Evolutionary conservation across 2,329 filamentous ascomycete species (phyloP).

Genomic region (Coccinonectria pachysandricola): DNA sequence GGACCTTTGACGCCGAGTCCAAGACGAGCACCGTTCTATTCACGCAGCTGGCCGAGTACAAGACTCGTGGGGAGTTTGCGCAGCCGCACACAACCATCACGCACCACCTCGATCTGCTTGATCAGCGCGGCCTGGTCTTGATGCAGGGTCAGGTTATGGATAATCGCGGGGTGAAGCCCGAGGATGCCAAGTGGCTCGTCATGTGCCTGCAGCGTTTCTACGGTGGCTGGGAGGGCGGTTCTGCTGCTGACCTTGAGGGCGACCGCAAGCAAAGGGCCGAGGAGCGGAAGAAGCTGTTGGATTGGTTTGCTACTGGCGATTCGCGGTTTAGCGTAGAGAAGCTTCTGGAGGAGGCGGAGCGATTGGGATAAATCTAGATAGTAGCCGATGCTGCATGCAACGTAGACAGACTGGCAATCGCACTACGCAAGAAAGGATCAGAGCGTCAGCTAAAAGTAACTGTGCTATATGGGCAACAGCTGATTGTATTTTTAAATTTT

Average conservation of each 20-base stretch:
- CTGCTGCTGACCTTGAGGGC: slow-evolving; percentile 23
- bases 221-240: slow-evolving; percentile 48
- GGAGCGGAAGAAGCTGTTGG: slow-evolving; percentile 60
- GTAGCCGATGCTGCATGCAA: too few species aligned
- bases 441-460: too few species aligned
- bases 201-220: slow-evolving; percentile 96
- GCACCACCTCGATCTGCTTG: slow-evolving; percentile 73
- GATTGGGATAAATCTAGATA: slow-evolving; percentile 46
- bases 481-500: too few species aligned
- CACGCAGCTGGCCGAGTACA: slow-evolving; percentile 88
- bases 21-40: slow-evolving; percentile 72
- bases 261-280: slow-evolving; percentile 45
- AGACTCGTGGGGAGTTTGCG: slow-evolving; percentile 79
- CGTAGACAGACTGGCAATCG: too few species aligned
- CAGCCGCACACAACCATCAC: slow-evolving; percentile 90
- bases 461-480: too few species aligned
- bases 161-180: slow-evolving; percentile 62
- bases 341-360: slow-evolving; percentile 82
- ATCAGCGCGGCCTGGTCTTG: slow-evolving; percentile 67
- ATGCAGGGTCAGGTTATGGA: slow-evolving; percentile 75
- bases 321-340: slow-evolving; percentile 70
- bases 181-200: slow-evolving; percentile 81
- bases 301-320: slow-evolving; percentile 76
- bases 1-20: slow-evolving; percentile 68
- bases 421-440: too few species aligned